A percentile compares a stretch with the other conserved stretches of the same genome.
Conservation (phyloP, 305 asterid genomes). For the Andrographis paniculata region DNA sequence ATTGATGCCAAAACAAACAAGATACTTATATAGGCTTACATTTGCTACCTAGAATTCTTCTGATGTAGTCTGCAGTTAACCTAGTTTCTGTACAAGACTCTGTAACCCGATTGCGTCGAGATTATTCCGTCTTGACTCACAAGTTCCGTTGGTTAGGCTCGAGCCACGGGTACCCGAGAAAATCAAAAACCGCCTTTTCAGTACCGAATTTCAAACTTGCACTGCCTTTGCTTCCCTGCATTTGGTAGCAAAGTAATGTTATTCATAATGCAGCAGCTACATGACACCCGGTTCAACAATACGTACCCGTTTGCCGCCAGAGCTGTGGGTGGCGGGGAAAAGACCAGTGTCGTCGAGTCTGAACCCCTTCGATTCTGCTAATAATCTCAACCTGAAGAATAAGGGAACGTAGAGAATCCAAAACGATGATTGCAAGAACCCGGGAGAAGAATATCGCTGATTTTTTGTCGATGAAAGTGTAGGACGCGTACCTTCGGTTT, state of each 20-base stretch:
- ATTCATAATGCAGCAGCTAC: not conserved
- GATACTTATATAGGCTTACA: no score
- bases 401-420: not conserved
- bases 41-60: no score
- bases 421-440: not conserved
- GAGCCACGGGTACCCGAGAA: slow-evolving; percentile 80
- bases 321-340: slow-evolving; percentile 69
- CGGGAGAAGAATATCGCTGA: no score
- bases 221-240: slow-evolving; percentile 64
- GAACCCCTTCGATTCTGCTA: slow-evolving; percentile 90
- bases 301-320: slow-evolving; percentile 64
- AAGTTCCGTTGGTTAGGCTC: slow-evolving; percentile 76
- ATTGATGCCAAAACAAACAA: no score
- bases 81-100: no score
- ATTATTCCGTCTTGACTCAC: no score
- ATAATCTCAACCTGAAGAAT: slow-evolving; percentile 56
- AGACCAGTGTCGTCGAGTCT: slow-evolving; percentile 88
- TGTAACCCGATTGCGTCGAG: no score
- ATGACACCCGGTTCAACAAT: not conserved
- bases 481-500: slow-evolving; percentile 61
- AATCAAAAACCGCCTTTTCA: slow-evolving; percentile 82
- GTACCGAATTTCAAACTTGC: slow-evolving; percentile 78
- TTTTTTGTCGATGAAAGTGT: no score
- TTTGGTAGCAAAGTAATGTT: slow-evolving; percentile 1
- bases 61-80: no score